Evolutionary conservation across 805 yeast genomes (phyloP).

Genomic region (Pichia paraexigua): DNA sequence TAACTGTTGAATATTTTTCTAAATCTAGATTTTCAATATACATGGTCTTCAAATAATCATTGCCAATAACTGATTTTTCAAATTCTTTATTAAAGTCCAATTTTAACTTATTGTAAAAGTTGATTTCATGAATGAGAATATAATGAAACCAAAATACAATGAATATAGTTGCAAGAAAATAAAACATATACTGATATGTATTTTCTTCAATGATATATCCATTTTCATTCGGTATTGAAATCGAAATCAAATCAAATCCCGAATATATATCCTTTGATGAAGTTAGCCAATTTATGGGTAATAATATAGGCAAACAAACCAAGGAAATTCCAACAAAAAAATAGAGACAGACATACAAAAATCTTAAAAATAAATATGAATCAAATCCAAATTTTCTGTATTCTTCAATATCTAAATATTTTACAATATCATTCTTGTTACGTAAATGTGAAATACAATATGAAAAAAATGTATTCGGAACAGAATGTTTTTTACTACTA

Average conservation of each 20-base stretch:
- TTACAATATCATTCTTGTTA: conserved; percentile 14
- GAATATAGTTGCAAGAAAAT: conserved; percentile 50
- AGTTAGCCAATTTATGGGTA: conserved; percentile 50
- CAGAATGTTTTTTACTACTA: not conserved
- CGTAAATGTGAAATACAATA: not conserved
- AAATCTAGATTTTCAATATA: conserved; percentile 40
- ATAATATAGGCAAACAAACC: conserved; percentile 47
- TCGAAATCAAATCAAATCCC: conserved; percentile 63
- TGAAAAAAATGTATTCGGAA: not conserved
- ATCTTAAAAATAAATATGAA: conserved; percentile 65
- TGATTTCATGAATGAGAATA: conserved; percentile 49
- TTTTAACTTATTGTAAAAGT: conserved; percentile 40
- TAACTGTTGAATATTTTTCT: conserved; percentile 19
- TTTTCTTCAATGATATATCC: conserved; percentile 40
- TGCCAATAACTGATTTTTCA: conserved; percentile 13
- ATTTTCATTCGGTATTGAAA: conserved; percentile 34
- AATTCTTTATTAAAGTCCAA: conserved; percentile 32
- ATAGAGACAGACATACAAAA: conserved; percentile 40
- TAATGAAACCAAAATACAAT: conserved; percentile 51
- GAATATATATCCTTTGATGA: conserved; percentile 7
- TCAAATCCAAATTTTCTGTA: conserved; percentile 58
- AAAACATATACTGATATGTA: conserved; percentile 47
- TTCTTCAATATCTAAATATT: conserved; percentile 28
- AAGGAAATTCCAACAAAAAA: conserved; percentile 47
- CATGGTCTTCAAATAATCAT: conserved; percentile 24